These are phyloP conservation scores for Russula sp. DNA, from an alignment of 768 basidiomycete genomes.

Conservation along the genomic window DNA sequence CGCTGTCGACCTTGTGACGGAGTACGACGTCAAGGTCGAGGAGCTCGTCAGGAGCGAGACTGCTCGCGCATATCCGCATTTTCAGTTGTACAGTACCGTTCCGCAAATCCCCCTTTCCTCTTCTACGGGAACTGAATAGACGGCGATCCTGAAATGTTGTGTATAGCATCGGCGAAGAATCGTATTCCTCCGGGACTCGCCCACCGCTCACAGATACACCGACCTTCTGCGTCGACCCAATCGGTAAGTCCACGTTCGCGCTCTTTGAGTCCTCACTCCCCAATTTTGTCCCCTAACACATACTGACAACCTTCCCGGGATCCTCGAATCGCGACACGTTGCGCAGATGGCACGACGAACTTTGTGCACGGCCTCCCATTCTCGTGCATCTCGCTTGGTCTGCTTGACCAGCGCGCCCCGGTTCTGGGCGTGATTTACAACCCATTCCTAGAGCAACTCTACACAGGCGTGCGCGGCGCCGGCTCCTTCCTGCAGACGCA, in stretches of 20 bases:
- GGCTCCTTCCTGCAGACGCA: conserved; percentile 58
- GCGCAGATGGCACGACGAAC: conserved; percentile 78
- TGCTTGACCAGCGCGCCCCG: conserved; percentile 74
- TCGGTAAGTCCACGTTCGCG: conserved; percentile 43
- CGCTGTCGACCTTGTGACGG: conserved; percentile 89
- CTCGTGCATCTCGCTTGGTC: conserved; percentile 84
- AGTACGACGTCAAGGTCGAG: conserved; percentile 90
- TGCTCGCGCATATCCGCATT: conserved; percentile 56
- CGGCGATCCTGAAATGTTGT: neutral
- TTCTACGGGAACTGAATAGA: neutral
- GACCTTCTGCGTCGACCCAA: conserved; percentile 95
- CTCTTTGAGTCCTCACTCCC: conserved; percentile 43
- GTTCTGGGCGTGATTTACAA: conserved; percentile 30
- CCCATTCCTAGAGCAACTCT: conserved; percentile 3
- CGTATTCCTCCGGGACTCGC: conserved; percentile 68
- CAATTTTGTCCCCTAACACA: too few species aligned
- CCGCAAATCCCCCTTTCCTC: neutral
- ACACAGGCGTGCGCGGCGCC: conserved; percentile 41
- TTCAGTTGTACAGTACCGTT: conserved; percentile 55
- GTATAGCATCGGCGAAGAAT: conserved; percentile 87
- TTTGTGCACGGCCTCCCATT: conserved; percentile 82
- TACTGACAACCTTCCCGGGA: conserved; percentile 24
- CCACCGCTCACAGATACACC: conserved; percentile 75
- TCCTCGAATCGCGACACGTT: conserved; percentile 28
- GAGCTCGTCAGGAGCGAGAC: conserved; percentile 71